phyloP scores from a whole-genome alignment of 306 rosid species.

The Malus asiatica region DNA sequence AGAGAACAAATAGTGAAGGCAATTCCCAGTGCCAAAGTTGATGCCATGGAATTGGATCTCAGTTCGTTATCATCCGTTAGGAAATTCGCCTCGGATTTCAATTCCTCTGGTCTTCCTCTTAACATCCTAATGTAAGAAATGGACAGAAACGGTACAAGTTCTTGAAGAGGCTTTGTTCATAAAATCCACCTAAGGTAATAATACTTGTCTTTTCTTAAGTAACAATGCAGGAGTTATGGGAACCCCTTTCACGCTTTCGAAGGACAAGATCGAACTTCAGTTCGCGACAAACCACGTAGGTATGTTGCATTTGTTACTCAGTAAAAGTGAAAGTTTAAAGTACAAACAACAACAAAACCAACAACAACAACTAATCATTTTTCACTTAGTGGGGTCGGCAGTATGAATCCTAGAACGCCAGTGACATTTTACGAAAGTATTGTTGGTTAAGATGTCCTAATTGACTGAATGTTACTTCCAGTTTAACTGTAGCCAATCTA shows the following conservation, averaged over 20 bases:
- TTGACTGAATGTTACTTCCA: neutral
- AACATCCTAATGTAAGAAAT: conserved; percentile 75
- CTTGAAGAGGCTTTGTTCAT: neutral
- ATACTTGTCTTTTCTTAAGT: conserved; percentile 40
- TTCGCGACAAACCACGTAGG: conserved; percentile 87
- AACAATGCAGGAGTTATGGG: conserved; percentile 83
- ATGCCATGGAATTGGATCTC: conserved; percentile 73
- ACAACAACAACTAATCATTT: no score
- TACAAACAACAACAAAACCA: neutral
- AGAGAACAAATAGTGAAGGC: conserved; percentile 54
- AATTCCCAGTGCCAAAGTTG: conserved; percentile 64
- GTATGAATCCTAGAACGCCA: no score
- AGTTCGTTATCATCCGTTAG: conserved; percentile 56
- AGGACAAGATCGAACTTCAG: conserved; percentile 74
- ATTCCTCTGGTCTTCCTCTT: conserved; percentile 45
- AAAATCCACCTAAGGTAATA: neutral
- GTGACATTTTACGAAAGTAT: no score
- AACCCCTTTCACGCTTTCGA: conserved; percentile 55
- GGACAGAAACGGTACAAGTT: neutral
- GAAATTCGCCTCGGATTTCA: conserved; percentile 61
- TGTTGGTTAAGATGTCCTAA: neutral
- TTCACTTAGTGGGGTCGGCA: no score
- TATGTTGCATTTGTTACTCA: conserved; percentile 6
- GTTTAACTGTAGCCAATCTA: no score
- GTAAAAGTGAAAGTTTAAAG: neutral